Evolutionary conservation across 2,329 filamentous ascomycete genomes (phyloP).

Genomic region (Fusarium vanettenii): DNA sequence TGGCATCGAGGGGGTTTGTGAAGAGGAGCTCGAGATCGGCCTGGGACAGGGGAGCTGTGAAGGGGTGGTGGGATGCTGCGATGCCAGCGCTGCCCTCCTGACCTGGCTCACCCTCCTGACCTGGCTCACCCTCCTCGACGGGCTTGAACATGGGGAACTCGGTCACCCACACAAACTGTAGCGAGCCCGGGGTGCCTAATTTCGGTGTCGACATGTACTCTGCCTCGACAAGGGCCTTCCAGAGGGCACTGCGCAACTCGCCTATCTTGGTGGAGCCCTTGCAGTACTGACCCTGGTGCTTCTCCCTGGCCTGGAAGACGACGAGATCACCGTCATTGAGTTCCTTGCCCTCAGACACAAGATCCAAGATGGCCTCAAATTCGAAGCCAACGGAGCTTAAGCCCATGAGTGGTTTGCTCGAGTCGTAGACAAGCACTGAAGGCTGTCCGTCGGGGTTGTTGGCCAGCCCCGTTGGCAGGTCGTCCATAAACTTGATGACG

Average conservation of each 20-base stretch:
- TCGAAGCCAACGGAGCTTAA: conserved; percentile 77
- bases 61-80: conserved; percentile 92
- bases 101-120: conserved; percentile 72
- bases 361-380: conserved; percentile 68
- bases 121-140: conserved; percentile 70
- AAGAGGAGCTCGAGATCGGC: conserved; percentile 80
- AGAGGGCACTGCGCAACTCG: conserved; percentile 76
- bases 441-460: conserved; percentile 82
- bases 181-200: conserved; percentile 50
- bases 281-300: conserved; percentile 65
- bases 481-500: conserved; percentile 76
- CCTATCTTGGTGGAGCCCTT: conserved; percentile 77
- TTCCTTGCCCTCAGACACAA: conserved; percentile 54
- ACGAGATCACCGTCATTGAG: conserved; percentile 76
- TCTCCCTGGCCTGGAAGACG: conserved; percentile 81
- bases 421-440: conserved; percentile 81
- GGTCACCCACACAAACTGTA: conserved; percentile 86
- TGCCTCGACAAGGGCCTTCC: conserved; percentile 74
- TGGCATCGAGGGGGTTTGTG: conserved; percentile 76
- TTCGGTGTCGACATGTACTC: conserved; percentile 62
- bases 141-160: conserved; percentile 95
- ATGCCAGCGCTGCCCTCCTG: conserved; percentile 87
- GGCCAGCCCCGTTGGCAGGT: conserved; percentile 68
- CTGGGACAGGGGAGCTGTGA: conserved; percentile 83
- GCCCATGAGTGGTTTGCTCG: conserved; percentile 78